Base-by-base conservation (phyloP, 2,329 filamentous ascomycete genomes). In the Fonsecaea pedrosoi region DNA sequence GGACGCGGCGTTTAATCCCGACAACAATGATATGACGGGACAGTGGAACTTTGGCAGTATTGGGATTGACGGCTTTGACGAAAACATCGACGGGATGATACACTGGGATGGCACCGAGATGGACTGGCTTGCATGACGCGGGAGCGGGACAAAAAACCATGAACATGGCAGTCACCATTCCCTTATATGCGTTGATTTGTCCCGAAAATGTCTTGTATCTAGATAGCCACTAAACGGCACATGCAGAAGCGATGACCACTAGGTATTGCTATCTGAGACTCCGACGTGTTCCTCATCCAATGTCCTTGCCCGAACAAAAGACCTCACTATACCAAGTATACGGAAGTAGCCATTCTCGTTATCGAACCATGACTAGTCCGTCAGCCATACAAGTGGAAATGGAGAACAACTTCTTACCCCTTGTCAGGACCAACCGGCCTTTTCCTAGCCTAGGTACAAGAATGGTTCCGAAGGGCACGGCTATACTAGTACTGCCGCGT, bases 401-500 rank as follows among this genome's bases (percentile, higher is more conserved):
- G 21, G 25, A 10, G 45, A 30, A 21, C 25, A 8, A 12, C 18
- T 50, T 10, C 1, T 12, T 48, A 30, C 45, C 42, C 7, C 21
- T 21, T 48, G 21, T 50, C 4, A 12, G 45, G 15, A 10, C 45
- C 21, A 50, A 50, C 25, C 45, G 45, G 45, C 45, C 15, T 50
- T 21, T 50, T 21, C 25, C 21, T 3, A 30, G 18, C 3, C 18
- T 25, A 10, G 45, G 18, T 25, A 50, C 25, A 50, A 15, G 1
- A 13, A 50, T 6, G 21, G 45, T 25, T 13, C 21, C 45, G 45
- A 21, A 5, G 21, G 21, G 25, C 25, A 10, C 45, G 45, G 45
- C 45, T 50, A 50, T 50, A 25, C 45, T 50, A 50, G 45, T 13
- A 50, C 45, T 50, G 45, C 45, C 45, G 45, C 25, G 45, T 10